Base-by-base conservation (phyloP, 1,284 basidiomycete species). In the Porodaedalea pini region DNA sequence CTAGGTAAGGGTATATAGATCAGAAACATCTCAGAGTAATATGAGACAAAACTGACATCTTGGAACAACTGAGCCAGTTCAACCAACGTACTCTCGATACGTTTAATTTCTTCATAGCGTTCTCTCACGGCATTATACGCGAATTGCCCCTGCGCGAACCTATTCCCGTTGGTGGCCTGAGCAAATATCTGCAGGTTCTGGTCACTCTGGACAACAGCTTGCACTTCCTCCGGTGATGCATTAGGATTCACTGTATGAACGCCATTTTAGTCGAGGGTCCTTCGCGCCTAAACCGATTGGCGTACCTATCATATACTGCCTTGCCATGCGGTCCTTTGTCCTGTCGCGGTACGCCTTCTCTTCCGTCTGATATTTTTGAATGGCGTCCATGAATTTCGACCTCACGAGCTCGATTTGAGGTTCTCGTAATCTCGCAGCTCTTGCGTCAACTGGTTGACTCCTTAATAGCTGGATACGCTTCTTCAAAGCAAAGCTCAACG, bases 41-140 rank as follows among this genome's bases (percentile, higher is more conserved):
- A 50, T 27, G 51, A 37, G n/a, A 17, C 36, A 5, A 13, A 3
- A 73, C 83, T 49, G 49, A 88, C 88, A 69, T 99, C 96, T 69
- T 94, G 92, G 77, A 98, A 98, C 65, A 99, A 79, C 69, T 98
- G 93, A 3, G 94, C 94, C 40, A 99, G 82, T 73, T 99, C 95
- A 11, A 85, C 86, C 54, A 99, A 78, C 5, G 94, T 98, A 73
- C 82, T 81, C 72, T 98, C 95, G 67, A 99, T 98, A 64, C 90
- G 88, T 70, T 92, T 88, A 70, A 99, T 92, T 66, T 99, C 96
- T 69, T 91, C 90, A 69, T 98, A 94, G 58, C 97, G 86, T 69
- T 92, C 91, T 75, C 98, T 94, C 25, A 98, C 96, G 71, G 98
- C 96, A 55, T 88, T 85, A 72, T 96, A 95, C 0, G 95, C 95